These are phyloP conservation scores for Rhodamnia rubescens DNA, from an alignment of 345 rosid species.

Conservation along the genomic window DNA sequence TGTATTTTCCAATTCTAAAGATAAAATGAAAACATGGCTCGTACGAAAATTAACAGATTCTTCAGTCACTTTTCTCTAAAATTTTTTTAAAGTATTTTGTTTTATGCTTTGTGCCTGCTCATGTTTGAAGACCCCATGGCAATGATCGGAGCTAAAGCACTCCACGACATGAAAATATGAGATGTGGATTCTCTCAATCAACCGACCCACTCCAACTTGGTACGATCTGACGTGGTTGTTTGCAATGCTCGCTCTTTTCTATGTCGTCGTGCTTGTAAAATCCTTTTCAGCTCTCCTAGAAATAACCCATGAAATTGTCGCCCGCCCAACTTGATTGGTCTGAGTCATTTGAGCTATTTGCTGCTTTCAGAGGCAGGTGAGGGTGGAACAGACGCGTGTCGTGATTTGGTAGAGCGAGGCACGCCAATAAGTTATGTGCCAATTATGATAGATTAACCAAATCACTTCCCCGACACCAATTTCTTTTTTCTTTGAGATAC, in stretches of 20 bases:
- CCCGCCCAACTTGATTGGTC: background rate
- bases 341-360: background rate
- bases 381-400: background rate
- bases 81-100: background rate
- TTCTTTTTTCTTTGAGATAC: no score
- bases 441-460: no score
- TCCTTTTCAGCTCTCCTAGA: background rate
- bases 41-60: background rate
- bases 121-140: background rate
- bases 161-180: background rate
- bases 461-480: no score
- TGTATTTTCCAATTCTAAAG: background rate
- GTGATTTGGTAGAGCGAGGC: background rate
- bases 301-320: background rate
- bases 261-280: background rate
- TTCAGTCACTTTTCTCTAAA: background rate
- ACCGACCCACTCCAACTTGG: background rate
- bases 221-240: background rate
- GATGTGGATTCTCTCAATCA: background rate
- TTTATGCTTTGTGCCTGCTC: background rate
- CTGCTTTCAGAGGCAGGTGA: background rate
- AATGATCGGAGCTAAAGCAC: background rate
- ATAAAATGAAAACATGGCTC: background rate
- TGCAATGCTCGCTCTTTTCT: background rate
- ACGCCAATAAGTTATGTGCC: no score